Conservation (phyloP, 805 yeast species). For the Dipodascus albidus region DNA sequence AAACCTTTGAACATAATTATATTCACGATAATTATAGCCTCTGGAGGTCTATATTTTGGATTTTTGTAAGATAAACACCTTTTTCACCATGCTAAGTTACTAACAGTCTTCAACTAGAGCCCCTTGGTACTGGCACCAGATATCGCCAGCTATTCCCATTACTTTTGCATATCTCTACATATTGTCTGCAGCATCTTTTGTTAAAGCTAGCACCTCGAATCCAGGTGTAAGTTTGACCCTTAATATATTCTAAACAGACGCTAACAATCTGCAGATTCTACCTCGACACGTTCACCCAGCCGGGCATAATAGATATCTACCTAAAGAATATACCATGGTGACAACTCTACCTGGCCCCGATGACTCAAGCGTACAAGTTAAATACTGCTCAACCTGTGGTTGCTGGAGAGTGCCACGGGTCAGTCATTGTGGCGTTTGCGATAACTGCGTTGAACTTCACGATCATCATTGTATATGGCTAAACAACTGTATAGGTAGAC, state of each 20-base stretch:
- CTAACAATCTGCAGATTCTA: conserved; percentile 21
- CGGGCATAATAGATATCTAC: conserved; percentile 30
- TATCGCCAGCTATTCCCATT: conserved; percentile 45
- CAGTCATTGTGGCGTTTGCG: conserved; percentile 64
- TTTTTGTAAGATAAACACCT: conserved; percentile 23
- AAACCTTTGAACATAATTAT: conserved; percentile 32
- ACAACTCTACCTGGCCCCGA: conserved; percentile 36
- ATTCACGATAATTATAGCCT: conserved; percentile 27
- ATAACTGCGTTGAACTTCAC: conserved; percentile 47
- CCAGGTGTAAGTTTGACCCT: conserved; percentile 40
- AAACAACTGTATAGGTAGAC: conserved; percentile 65
- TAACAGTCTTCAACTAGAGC: conserved; percentile 12
- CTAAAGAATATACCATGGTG: conserved; percentile 45
- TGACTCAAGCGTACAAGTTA: conserved; percentile 28
- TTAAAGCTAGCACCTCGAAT: conserved; percentile 47
- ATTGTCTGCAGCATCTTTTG: conserved; percentile 35
- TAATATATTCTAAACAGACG: not conserved
- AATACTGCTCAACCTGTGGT: conserved; percentile 53
- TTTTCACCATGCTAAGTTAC: conserved; percentile 13
- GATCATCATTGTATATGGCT: conserved; percentile 71
- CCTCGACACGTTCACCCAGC: conserved; percentile 58
- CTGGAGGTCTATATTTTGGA: conserved; percentile 44
- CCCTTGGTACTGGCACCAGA: conserved; percentile 43
- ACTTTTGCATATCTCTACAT: conserved; percentile 50
- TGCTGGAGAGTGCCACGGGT: conserved; percentile 71